Base-by-base conservation (phyloP, 768 basidiomycete genomes). In the Suillus weaverae region DNA sequence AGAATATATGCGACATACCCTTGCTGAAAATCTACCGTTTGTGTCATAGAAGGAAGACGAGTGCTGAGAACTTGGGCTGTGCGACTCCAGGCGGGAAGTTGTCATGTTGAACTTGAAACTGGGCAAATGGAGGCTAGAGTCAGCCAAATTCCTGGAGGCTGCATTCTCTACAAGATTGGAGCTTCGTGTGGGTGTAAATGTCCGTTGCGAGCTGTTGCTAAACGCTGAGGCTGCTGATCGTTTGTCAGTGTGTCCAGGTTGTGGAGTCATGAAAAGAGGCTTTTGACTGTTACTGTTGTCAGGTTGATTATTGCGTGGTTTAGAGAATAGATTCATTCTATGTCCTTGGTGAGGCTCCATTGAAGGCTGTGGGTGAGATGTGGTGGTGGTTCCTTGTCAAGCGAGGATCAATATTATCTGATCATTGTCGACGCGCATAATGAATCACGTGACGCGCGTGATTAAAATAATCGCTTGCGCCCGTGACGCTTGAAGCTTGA, bases 41-140 rank as follows among this genome's bases (percentile, higher is more conserved):
- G 66, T 51, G 60, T 53, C 26, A 41, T 48, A 43, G 39, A 55
- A 43, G 30, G 63, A 36, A 44, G 56, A 61, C 44, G 51, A 59
- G 5, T 61, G 55, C 62, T 55, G 41, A 9, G 11, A 67, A 46
- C 62, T 38, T 53, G 69, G 62, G 30, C 33, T 54, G 46, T 57
- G 66, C 53, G 68, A 57, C 44, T 71, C 74, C 1, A 48, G 9
- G 44, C 43, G 65, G 22, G 64, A 68, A 7, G 68, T 64, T 57
- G 67, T 33, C 18, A 18, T 59, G 3, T 13, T 41, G 46, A 69
- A 20, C 26, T 54, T 61, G 56, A 61, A 65, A 18, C 43, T 30
- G 16, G 67, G 63, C 9, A 63, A 67, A 48, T 65, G 63, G 39
- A 59, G 63, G 35, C 33, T 16, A 14, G 38, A 48, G 16, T 74